Evolutionary conservation across 805 yeast species (phyloP).

Genomic region (Yarrowia hollandica): DNA sequence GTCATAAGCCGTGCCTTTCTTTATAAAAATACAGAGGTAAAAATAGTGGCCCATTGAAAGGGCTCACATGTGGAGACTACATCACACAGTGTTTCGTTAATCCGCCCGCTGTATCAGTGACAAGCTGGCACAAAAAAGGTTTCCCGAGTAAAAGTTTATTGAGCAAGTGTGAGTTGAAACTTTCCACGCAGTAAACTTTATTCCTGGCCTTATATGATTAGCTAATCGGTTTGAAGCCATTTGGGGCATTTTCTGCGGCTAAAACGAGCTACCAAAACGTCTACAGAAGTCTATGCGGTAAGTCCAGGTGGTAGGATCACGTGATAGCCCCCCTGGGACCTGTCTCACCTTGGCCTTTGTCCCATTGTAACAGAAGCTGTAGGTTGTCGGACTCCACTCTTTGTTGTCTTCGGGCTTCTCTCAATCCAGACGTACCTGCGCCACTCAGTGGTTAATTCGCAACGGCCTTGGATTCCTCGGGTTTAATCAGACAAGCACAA

Average conservation of each 20-base stretch:
- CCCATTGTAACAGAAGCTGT: too few relatives aligned
- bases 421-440: slow-evolving; percentile 9
- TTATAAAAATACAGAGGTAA: too few relatives aligned
- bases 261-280: too few relatives aligned
- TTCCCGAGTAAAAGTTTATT: background rate
- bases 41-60: too few relatives aligned
- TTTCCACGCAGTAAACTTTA: slow-evolving; percentile 4
- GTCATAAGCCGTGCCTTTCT: too few relatives aligned
- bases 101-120: too few relatives aligned
- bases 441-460: slow-evolving; percentile 7
- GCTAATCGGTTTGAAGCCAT: background rate
- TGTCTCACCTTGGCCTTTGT: background rate
- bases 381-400: background rate
- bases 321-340: background rate
- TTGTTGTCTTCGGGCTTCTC: background rate
- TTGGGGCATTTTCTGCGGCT: too few relatives aligned
- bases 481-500: background rate
- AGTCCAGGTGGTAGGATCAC: background rate
- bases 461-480: background rate
- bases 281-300: background rate
- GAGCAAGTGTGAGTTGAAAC: slow-evolving; percentile 1
- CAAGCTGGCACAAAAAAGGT: background rate
- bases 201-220: background rate
- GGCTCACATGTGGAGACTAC: too few relatives aligned
- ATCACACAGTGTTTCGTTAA: too few relatives aligned